phyloP scores from a whole-genome alignment of 176 grass and related monocot genomes.

The Oryza punctata region DNA sequence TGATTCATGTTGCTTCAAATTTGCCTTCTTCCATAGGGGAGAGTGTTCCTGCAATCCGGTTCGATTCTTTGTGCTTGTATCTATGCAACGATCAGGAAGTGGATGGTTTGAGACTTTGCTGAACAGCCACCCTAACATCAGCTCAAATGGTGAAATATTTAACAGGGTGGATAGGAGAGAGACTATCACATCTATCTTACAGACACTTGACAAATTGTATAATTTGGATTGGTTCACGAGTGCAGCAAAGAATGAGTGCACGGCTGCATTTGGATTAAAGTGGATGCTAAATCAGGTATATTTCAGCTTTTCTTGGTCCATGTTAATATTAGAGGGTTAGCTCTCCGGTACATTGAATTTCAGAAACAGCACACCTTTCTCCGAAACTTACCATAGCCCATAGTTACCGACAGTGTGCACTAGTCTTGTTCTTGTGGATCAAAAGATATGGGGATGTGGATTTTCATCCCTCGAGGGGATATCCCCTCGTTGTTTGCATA shows the following conservation, averaged over 20 bases:
- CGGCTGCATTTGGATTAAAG: conserved; percentile 85
- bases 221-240: conserved; percentile 87
- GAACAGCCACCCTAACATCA: conserved; percentile 94
- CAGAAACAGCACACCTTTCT: not conserved
- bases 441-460: no score
- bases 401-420: not conserved
- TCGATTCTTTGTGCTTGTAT: conserved; percentile 73
- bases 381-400: not conserved
- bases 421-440: not conserved
- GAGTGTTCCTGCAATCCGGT: conserved; percentile 85
- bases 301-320: not conserved
- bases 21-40: conserved; percentile 45
- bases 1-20: conserved; percentile 20
- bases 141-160: conserved; percentile 93
- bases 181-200: conserved; percentile 67
- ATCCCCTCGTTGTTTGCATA: no score
- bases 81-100: conserved; percentile 97
- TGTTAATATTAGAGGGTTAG: not conserved
- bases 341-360: not conserved
- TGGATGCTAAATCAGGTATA: conserved; percentile 99
- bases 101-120: conserved; percentile 98
- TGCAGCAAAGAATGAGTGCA: conserved; percentile 86
- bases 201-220: conserved; percentile 75
- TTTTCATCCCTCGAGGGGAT: no score
- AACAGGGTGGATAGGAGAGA: conserved; percentile 54